Evolutionary conservation across 2,329 filamentous ascomycete species (phyloP).

Genomic region (Zymoseptoria ardabiliae): DNA sequence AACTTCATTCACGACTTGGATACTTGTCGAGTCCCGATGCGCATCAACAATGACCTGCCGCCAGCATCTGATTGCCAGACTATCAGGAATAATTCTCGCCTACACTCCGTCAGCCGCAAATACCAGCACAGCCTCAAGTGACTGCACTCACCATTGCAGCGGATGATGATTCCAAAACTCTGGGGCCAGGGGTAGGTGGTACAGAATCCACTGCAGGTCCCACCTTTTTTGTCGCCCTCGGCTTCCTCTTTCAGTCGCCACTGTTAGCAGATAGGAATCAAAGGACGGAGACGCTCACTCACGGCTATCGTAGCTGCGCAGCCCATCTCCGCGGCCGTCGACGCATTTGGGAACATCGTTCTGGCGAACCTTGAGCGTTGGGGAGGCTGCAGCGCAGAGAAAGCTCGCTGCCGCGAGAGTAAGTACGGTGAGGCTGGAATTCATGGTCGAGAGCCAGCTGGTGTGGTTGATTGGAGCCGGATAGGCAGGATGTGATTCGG

Average conservation of each 20-base stretch:
- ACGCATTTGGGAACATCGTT: background rate
- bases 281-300: background rate
- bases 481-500: background rate
- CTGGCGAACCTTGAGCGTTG: background rate
- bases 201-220: background rate
- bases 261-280: background rate
- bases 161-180: background rate
- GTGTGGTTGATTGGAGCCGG: background rate
- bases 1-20: background rate
- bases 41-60: background rate
- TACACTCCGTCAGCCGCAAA: background rate
- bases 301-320: background rate
- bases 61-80: background rate
- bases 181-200: background rate
- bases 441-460: background rate
- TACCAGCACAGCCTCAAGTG: background rate
- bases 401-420: background rate
- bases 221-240: background rate
- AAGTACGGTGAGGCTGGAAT: background rate
- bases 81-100: background rate
- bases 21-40: background rate
- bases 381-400: background rate
- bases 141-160: background rate
- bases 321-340: background rate
- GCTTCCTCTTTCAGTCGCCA: background rate